A percentile compares a stretch with the other conserved stretches of the same genome.
phyloP scores from a whole-genome alignment of 2,329 filamentous ascomycete species.

The Talaromyces amestolkiae region DNA sequence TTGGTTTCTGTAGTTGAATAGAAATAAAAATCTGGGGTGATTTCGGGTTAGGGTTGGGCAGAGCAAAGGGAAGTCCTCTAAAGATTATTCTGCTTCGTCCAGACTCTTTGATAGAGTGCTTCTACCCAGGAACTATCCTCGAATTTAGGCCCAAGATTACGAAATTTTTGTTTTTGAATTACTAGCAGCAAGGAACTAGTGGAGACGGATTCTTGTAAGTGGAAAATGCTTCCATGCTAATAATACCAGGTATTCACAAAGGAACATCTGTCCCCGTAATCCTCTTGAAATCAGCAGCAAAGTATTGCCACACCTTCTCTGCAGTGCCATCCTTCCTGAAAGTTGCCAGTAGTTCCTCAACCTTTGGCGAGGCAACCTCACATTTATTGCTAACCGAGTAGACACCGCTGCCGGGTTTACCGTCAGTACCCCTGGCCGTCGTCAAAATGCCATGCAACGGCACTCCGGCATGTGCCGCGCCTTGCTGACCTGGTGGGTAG shows the following conservation, averaged over 20 bases:
- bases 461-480: not conserved
- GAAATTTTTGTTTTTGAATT: no score
- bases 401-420: slow-evolving; percentile 5
- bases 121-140: no score
- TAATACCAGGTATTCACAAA: not conserved
- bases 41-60: not conserved
- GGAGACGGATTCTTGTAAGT: not conserved
- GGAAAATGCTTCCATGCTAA: not conserved
- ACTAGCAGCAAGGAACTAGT: no score
- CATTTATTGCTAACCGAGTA: not conserved
- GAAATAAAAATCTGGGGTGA: not conserved
- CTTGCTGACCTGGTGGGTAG: not conserved
- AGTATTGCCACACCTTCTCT: slow-evolving; percentile 1
- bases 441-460: not conserved
- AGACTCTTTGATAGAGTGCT: no score
- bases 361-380: slow-evolving; percentile 5
- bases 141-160: no score
- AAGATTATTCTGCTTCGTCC: no score
- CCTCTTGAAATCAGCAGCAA: slow-evolving; percentile 7
- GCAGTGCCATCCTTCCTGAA: slow-evolving; percentile 12
- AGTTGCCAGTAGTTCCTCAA: not conserved
- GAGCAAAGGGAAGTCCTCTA: not conserved
- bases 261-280: slow-evolving; percentile 4
- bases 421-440: slow-evolving; percentile 6
- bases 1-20: no score